phyloP scores from a whole-genome alignment of 148 eudicot genomes.

The Bassia scoparia region DNA sequence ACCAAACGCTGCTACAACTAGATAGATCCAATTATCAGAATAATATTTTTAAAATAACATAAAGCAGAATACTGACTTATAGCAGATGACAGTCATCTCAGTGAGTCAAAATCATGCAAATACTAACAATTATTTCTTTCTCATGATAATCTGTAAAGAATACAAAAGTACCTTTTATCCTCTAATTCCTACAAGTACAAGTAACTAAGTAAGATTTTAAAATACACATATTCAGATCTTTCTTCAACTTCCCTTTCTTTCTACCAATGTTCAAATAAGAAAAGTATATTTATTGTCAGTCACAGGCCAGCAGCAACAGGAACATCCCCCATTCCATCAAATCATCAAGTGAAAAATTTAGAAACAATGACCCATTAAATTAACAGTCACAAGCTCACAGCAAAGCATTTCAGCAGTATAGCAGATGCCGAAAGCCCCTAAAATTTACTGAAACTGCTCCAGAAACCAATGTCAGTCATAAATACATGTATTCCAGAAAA shows the following conservation, averaged over 20 bases:
- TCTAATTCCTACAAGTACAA: neutral
- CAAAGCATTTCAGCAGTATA: slow-evolving; percentile 1
- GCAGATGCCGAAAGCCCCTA: neutral
- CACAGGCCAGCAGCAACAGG: no score
- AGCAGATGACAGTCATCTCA: no score
- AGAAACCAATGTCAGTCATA: neutral
- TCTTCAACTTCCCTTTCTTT: neutral
- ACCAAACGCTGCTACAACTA: slow-evolving; percentile 14
- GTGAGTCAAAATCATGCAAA: no score
- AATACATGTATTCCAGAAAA: neutral
- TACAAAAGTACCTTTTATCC: no score
- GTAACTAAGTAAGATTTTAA: neutral
- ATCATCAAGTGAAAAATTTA: neutral
- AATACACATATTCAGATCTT: neutral
- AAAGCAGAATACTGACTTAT: no score
- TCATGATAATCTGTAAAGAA: no score
- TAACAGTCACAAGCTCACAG: neutral
- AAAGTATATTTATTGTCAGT: neutral
- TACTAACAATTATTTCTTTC: neutral
- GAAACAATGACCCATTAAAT: neutral
- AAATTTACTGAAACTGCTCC: neutral
- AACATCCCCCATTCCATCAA: neutral
- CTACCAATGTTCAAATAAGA: neutral
- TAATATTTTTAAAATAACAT: neutral
- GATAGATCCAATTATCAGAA: neutral